Evolutionary conservation across 768 basidiomycete species (phyloP).

Genomic region (Podaxis sp.): DNA sequence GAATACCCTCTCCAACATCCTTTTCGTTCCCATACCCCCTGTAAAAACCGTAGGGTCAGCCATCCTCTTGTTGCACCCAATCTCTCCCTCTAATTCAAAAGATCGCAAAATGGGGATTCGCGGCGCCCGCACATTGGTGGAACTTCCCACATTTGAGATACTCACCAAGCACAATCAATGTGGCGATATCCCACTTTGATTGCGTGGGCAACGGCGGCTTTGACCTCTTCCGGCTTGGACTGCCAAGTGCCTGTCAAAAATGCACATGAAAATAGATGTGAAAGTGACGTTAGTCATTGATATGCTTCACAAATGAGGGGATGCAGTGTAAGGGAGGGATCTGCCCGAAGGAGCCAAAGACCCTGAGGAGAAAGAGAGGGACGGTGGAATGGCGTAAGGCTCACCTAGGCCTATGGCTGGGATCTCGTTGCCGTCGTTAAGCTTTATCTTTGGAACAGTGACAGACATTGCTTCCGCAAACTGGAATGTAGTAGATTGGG

Average conservation of each 20-base stretch:
- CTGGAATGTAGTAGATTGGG: not conserved
- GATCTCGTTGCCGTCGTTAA: conserved; percentile 57
- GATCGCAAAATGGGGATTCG: not conserved
- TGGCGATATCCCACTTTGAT: conserved; percentile 77
- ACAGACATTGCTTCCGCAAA: conserved; percentile 18
- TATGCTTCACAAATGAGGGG: not conserved
- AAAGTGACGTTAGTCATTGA: conserved; percentile 8
- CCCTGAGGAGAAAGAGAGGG: not conserved
- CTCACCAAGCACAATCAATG: conserved; percentile 62
- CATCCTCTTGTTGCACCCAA: conserved; percentile 2
- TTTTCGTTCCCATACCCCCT: conserved; percentile 74
- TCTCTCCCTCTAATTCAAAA: not conserved
- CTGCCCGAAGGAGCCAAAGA: not conserved
- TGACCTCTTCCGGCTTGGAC: conserved; percentile 68
- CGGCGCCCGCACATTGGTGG: not conserved
- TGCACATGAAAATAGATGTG: not conserved
- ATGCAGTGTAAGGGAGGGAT: not conserved
- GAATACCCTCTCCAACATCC: conserved; percentile 80
- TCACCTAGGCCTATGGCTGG: conserved; percentile 57
- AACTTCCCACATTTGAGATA: conserved; percentile 7
- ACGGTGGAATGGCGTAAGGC: conserved; percentile 5
- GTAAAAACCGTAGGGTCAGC: conserved; percentile 20
- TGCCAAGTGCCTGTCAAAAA: conserved; percentile 69
- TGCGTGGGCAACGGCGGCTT: conserved; percentile 66
- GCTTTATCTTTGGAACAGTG: conserved; percentile 42